Evolutionary conservation across 106 monocot genomes (phyloP), one percentile per base, ranked within the genome.

Genomic region (Vanilla planifolia): DNA sequence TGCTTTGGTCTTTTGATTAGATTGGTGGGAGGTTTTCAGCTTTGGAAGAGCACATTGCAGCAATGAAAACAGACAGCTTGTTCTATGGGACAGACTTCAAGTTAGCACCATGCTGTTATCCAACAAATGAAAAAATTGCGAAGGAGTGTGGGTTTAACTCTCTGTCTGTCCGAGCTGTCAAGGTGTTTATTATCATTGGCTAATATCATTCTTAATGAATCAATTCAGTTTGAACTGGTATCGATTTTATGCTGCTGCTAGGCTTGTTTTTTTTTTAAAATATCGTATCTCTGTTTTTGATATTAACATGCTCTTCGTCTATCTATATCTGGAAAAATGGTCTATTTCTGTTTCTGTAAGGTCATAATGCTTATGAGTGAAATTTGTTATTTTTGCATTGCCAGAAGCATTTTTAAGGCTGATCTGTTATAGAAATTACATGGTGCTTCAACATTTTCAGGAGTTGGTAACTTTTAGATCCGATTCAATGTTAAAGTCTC

Each of bases 41-140:
- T 17, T 47, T 96, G 71, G 84, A 84, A 73, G 77, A 81, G 67
- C 95, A 96, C 76, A 79, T 96, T 32, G 73, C 59, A n/a, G 68
- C 26, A 21, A 61, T 91, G 84, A 81, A 64, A 42, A 66, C 63
- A 3, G 74, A 71, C 29, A 43, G 25, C n/a, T 66, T 96, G 61
- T 96, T 96, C 53, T 90, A 87, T 0, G 90, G 91, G 1, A 91
- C 87, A 1, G 95, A 91, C 60, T 96, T 96, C 81, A 96, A 96
- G 72, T 75, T 96, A 26, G 95, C 90, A 11, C 57, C 74, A 56
- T 91, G 86, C 41, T 74, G 68, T 24, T 65, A 55, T 24, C 86
- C 90, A 17, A 71, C 68, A 3, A 67, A 96, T 58, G 84, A 91
- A 16, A 79, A 57, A 46, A 63, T 96, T 50, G 78, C 83, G 4